Evolutionary conservation across 2,329 filamentous ascomycete genomes (phyloP), one percentile per base, ranked within the genome.

Genomic region (Apiospora pterosperma): DNA sequence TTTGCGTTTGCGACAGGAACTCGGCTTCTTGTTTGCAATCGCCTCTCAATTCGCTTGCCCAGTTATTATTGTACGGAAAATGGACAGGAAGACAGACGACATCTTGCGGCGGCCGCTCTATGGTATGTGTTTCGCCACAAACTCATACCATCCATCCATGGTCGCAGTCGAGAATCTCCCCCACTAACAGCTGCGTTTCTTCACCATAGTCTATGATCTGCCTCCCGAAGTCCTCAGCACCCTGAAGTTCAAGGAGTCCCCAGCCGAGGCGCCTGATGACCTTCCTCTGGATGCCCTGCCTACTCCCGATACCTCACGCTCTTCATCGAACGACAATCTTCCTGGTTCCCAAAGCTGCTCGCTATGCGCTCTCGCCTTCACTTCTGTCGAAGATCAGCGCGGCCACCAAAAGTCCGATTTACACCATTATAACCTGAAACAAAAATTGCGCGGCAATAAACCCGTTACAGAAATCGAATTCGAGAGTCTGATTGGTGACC

Each of bases 391-490:
- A 66, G 95, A 98, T 67, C 95, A 98, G 75, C 87, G 92, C 67
- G 85, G 88, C 65, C 96, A 99, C 78, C 88, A 92, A 65, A 91
- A 92, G 72, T 97, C 95, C 11, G 96, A 99, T 73, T 84, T 96
- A 60, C 96, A 99, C 76, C 87, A 90, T 69, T 99, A 97, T 80
- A 99, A 99, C 75, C 80, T 98, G 67, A 98, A 97, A 78, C 92
- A 95, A 75, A 97, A 92, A 80, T 80, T 97, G 64, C 88, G 92
- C 59, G 92, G 92, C 0, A 83, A 84, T 65, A 85, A 84, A 11
- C 79, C 92, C 0, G 90, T 97, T 1, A 87, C 88, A 1, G 96
- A 99, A 74, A 76, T 75, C 8, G 93, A 97, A 38, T 99, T 99
- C 70, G 92, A 96, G 75, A 92, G 90, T 74, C 84, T 97, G 7